Evolutionary conservation across 192 early-diverging fungal genomes (phyloP).

Genomic region (Entomortierella parvispora): DNA sequence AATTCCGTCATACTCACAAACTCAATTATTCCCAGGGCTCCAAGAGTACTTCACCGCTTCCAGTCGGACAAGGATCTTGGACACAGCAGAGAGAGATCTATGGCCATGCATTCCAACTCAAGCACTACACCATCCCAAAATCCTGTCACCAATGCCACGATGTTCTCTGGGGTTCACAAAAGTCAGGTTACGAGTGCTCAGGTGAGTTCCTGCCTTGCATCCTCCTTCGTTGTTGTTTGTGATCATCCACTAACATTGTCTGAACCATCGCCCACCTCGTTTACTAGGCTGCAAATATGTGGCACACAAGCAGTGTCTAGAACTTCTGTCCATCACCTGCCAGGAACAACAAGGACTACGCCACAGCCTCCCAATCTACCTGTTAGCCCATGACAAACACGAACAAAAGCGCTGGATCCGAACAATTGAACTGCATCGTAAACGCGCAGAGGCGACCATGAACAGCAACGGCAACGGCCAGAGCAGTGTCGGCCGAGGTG

Average conservation of each 20-base stretch:
- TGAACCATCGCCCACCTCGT: too few relatives aligned
- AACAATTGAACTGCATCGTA: conserved; percentile 48
- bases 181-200: conserved; percentile 45
- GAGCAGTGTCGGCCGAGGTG: neutral
- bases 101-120: conserved; percentile 42
- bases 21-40: conserved; percentile 9
- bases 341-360: conserved; percentile 53
- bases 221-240: neutral
- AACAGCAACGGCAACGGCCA: neutral
- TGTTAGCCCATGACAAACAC: conserved; percentile 50
- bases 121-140: conserved; percentile 39
- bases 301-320: conserved; percentile 50
- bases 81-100: conserved; percentile 36
- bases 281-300: conserved; percentile 53
- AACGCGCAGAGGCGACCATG: conserved; percentile 16
- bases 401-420: conserved; percentile 51
- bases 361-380: conserved; percentile 43
- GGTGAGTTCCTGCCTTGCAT: conserved; percentile 6
- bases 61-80: conserved; percentile 6
- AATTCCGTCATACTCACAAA: neutral
- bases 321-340: conserved; percentile 44
- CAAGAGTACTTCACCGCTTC: conserved; percentile 18
- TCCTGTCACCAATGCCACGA: conserved; percentile 51
- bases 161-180: conserved; percentile 52
- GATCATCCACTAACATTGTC: too few relatives aligned